Base-by-base conservation (phyloP, 306 rosid species). In the Gynostemma pentaphyllum region DNA sequence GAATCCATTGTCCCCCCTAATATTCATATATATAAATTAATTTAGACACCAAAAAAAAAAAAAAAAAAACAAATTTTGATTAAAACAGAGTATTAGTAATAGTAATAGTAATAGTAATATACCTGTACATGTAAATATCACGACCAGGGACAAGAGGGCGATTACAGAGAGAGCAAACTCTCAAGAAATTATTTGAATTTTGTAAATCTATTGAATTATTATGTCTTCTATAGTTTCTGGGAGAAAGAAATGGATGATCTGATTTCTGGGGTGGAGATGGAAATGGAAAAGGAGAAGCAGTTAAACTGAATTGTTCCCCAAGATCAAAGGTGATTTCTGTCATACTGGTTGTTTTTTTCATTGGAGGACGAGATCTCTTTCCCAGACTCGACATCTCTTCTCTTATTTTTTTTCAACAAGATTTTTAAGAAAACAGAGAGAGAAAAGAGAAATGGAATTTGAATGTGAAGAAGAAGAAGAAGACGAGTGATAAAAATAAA, bases 111-210 rank as follows among this genome's bases (percentile, higher is more conserved):
- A 14, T 23, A 23, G 14, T 28, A 16, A 53, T 28, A 2, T 70
- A 84, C 96, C 86, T 88, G 77, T 92, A 92, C 94, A 92, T 92
- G 83, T 84, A 92, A 76, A 92, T 84, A 81, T 92, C 99, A 10
- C 94, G 90, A 40, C 76, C 77, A 9, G 94, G 87, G 0, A 76
- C 79, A 45, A 92, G 80, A 41, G 78, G 81, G 61, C 82, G 94
- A 30, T 79, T 73, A 72, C 99, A 92, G 78, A 92, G 90, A 47
- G 75, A 83, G 72, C 96, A 92, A 70, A 80, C 59, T 48, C 79
- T 81, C 54, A 92, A 74, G 76, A 92, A 92, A 44, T 78, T 79
- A 44, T 84, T 63, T 15, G 81, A 61, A n/a, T 18, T 22, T 34
- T 46, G 64, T 36, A 71, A 68, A 64, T 91, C 89, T 2, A 68